Base-by-base conservation (phyloP, 768 basidiomycete genomes). In the Auricularia cornea region DNA sequence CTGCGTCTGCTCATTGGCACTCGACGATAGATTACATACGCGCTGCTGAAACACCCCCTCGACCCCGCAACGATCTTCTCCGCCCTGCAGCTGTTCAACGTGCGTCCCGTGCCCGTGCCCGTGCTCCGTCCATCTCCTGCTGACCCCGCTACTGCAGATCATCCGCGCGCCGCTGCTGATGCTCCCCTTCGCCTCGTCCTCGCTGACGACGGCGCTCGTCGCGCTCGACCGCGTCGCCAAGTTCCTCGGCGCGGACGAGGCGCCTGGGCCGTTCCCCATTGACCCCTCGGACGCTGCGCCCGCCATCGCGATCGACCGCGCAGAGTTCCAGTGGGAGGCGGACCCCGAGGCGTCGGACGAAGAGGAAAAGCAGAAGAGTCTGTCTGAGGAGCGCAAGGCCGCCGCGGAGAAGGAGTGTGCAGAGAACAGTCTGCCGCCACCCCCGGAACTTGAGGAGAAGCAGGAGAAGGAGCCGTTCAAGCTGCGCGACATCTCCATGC, bases 21-120 rank as follows among this genome's bases (percentile, higher is more conserved):
- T n/a, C n/a, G n/a, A n/a, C n/a, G n/a, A 2, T 70, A 88, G 82
- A 83, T 89, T 65, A 85, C 86, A 0, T 89, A 88, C 67, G 78
- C 79, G 2, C 71, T 88, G 20, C 82, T 75, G 32, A 83, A 83
- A 11, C 84, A 87, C 63, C 68, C 74, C 6, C 77, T 87, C 32
- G 78, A 81, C 64, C 72, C 84, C 2, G 81, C 84, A 0, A 73
- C 77, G 61, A 81, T 87, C 59, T 87, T 87, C 70, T 74, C 78
- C 3, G 80, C 81, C 5, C 71, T 87, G 26, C 84, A 86, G 64
- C 73, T 84, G 31, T 85, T 86, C 75, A 85, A 85, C 64, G 83
- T 83, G 38, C 29, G 77, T 70, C 38, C 59, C 26, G 10, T 40
- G n/a, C n/a, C n/a, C n/a, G n/a, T n/a, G n/a, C 30, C 28, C 16